These are phyloP conservation scores for Aspergillus chevalieri DNA, from an alignment of 2,329 filamentous ascomycete genomes.

Conservation along the genomic window DNA sequence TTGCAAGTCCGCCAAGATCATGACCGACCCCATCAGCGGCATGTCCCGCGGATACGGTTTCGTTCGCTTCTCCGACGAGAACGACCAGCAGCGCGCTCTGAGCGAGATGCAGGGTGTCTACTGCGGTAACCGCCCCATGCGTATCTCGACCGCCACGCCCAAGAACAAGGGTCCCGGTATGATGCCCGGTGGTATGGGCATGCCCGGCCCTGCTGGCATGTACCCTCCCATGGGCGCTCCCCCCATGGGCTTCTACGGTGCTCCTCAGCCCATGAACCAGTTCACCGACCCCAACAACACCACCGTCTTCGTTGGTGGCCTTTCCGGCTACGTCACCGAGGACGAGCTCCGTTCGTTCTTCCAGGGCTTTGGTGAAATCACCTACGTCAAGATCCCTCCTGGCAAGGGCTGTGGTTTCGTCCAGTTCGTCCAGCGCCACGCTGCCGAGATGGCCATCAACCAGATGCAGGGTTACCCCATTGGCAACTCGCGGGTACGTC, in stretches of 20 bases:
- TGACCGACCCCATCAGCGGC: conserved; percentile 96
- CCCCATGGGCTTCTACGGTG: conserved; percentile 59
- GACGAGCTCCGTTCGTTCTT: conserved; percentile 99
- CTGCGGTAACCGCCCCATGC: conserved; percentile 97
- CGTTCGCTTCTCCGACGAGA: conserved; percentile 91
- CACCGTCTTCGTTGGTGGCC: conserved; percentile 93
- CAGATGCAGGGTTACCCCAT: conserved; percentile 99
- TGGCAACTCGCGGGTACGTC: conserved; percentile 92
- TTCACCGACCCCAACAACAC: conserved; percentile 99
- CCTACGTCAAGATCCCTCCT: conserved; percentile 98
- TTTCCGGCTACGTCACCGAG: conserved; percentile 97
- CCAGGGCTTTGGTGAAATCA: conserved; percentile 98
- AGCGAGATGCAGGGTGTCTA: conserved; percentile 99
- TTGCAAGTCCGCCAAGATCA: conserved; percentile 99
- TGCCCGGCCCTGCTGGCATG: conserved; percentile 55
- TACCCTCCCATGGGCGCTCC: conserved; percentile 63
- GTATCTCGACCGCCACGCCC: conserved; percentile 93
- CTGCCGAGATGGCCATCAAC: conserved; percentile 99
- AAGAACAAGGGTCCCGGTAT: conserved; percentile 70
- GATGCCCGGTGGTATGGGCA: conserved; percentile 46
- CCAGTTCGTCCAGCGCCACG: conserved; percentile 97
- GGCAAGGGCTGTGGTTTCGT: conserved; percentile 99
- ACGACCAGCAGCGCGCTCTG: conserved; percentile 90
- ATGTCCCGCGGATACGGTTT: conserved; percentile 98
- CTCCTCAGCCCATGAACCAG: conserved; percentile 89